These are phyloP conservation scores for Solanum hybrid DNA, from an alignment of 305 asterid genomes.

Conservation along the genomic window DNA sequence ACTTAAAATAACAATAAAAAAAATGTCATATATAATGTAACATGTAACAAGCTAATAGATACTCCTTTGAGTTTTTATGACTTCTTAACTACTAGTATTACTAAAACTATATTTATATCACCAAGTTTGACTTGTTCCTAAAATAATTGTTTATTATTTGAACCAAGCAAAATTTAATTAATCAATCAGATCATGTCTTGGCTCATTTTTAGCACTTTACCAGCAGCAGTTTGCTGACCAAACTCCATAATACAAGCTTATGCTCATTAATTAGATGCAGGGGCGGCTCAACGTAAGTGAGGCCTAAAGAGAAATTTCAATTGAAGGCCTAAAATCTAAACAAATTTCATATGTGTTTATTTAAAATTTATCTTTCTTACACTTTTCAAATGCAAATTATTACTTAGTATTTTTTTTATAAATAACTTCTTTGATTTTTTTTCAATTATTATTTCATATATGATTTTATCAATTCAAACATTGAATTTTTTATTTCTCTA, in stretches of 20 bases:
- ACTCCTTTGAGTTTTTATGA: not conserved
- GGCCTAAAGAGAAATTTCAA: too few relatives aligned
- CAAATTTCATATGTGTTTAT: too few relatives aligned
- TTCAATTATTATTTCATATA: too few relatives aligned
- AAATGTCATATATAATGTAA: not conserved
- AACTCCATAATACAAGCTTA: not conserved
- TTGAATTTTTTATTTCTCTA: too few relatives aligned
- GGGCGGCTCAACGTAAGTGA: too few relatives aligned
- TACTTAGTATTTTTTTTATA: too few relatives aligned
- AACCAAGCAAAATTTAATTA: not conserved
- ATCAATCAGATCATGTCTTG: not conserved
- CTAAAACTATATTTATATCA: not conserved
- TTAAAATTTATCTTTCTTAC: too few relatives aligned
- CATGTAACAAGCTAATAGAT: not conserved
- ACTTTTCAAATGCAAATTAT: too few relatives aligned
- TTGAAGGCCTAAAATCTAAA: too few relatives aligned
- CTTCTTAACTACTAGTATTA: not conserved
- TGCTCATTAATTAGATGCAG: not conserved
- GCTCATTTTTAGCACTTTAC: not conserved
- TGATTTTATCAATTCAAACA: too few relatives aligned
- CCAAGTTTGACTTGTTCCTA: not conserved
- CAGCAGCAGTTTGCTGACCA: not conserved
- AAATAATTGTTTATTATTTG: not conserved
- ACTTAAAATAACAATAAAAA: not conserved
- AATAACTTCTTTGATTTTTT: too few relatives aligned